Conservation (phyloP, 306 rosid species). For the Aeschynomene evenia region DNA sequence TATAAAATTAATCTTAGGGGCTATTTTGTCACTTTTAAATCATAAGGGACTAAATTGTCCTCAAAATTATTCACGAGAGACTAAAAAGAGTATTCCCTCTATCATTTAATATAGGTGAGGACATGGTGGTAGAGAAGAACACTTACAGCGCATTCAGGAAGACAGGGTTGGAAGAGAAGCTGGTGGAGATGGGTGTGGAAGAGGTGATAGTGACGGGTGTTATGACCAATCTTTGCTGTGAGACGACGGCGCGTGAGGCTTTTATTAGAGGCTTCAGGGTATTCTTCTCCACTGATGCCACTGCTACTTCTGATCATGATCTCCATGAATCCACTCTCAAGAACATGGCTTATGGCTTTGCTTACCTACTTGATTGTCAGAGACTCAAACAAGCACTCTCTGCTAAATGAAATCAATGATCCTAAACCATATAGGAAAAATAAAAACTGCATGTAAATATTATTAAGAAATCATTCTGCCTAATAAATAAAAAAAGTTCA, state of each 20-base stretch:
- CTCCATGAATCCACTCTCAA: slow-evolving; percentile 72
- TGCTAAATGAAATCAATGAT: neutral
- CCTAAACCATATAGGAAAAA: too few relatives aligned
- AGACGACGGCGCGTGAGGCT: slow-evolving; percentile 79
- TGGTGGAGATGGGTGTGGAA: slow-evolving; percentile 53
- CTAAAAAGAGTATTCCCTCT: too few relatives aligned
- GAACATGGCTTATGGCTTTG: slow-evolving; percentile 70
- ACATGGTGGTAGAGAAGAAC: slow-evolving; percentile 54
- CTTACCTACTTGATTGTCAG: slow-evolving; percentile 60
- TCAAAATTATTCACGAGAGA: too few relatives aligned
- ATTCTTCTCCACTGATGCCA: slow-evolving; percentile 69
- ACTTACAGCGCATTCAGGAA: slow-evolving; percentile 58
- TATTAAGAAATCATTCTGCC: too few relatives aligned
- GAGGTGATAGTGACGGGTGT: slow-evolving; percentile 78
- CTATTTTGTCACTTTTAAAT: too few relatives aligned
- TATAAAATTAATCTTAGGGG: too few relatives aligned
- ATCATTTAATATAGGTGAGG: too few relatives aligned
- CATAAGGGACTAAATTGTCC: too few relatives aligned
- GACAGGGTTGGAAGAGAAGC: slow-evolving; percentile 48
- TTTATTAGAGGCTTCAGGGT: slow-evolving; percentile 64
- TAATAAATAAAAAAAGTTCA: too few relatives aligned
- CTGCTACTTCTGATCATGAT: slow-evolving; percentile 51
- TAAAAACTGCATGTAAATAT: neutral
- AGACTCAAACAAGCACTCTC: slow-evolving; percentile 29
- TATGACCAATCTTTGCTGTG: slow-evolving; percentile 76